These are phyloP conservation scores for Alternaria ventricosa DNA, from an alignment of 2,329 filamentous ascomycete genomes.

Conservation along the genomic window DNA sequence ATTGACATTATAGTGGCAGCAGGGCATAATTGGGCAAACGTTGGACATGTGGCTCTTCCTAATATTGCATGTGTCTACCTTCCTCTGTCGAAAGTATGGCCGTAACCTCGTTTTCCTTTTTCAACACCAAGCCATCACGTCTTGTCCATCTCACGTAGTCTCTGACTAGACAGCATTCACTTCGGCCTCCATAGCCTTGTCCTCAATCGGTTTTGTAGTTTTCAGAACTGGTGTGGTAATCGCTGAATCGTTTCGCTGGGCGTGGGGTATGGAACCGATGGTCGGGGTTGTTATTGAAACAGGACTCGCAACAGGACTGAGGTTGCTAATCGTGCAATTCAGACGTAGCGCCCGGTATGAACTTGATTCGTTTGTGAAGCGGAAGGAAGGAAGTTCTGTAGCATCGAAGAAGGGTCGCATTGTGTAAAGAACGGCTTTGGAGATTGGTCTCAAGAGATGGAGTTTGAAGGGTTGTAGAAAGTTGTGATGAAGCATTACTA, in stretches of 20 bases:
- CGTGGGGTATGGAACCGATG: neutral
- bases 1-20: neutral
- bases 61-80: neutral
- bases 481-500: neutral
- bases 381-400: slow-evolving; percentile 13
- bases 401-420: slow-evolving; percentile 14
- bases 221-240: neutral
- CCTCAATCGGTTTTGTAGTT: neutral
- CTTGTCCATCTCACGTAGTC: neutral
- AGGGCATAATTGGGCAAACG: neutral
- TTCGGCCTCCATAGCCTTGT: neutral
- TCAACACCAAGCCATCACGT: neutral
- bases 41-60: neutral
- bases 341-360: neutral
- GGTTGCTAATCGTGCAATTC: neutral
- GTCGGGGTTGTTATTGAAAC: neutral
- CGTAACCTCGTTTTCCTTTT: neutral
- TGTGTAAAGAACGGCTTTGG: neutral
- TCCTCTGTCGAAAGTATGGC: neutral
- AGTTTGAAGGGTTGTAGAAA: neutral
- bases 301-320: neutral
- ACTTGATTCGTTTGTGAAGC: neutral
- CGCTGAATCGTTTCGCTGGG: neutral
- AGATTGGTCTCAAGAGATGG: neutral
- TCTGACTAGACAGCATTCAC: neutral